These are phyloP conservation scores for Sclerotinia nivalis DNA, from an alignment of 2,329 filamentous ascomycete species.

Conservation along the genomic window DNA sequence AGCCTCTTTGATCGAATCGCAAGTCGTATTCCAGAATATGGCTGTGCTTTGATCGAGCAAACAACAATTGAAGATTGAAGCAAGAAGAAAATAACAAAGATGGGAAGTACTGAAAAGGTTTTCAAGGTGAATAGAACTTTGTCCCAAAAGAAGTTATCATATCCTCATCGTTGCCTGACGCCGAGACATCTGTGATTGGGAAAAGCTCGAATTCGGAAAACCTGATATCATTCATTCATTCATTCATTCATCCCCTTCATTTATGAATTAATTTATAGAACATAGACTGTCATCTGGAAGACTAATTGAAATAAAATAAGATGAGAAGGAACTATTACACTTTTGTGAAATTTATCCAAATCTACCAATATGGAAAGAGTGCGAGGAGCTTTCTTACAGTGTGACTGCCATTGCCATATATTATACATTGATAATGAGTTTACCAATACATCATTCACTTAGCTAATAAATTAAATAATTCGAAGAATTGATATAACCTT, in stretches of 20 bases:
- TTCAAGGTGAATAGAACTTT: not conserved
- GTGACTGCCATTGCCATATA: not conserved
- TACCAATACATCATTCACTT: not conserved
- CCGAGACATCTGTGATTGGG: not conserved
- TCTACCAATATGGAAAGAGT: not conserved
- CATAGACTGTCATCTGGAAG: not conserved
- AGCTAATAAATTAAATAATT: not conserved
- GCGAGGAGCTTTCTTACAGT: not conserved
- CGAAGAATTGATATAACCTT: not conserved
- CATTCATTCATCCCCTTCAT: not conserved
- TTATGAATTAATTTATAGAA: not conserved
- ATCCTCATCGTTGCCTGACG: conserved; percentile 1
- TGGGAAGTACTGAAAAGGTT: not conserved
- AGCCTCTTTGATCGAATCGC: no score
- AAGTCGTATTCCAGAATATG: not conserved
- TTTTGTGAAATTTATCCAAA: not conserved
- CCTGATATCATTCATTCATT: not conserved
- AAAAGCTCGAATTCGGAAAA: not conserved
- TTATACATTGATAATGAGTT: not conserved
- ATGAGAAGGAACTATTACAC: not conserved
- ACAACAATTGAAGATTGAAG: not conserved
- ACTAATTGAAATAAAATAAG: not conserved
- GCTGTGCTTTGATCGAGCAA: not conserved
- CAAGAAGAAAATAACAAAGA: not conserved
- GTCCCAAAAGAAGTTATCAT: not conserved